Conservation (phyloP, 2,329 filamentous ascomycete species). For the Aspergillus transmontanensis region DNA sequence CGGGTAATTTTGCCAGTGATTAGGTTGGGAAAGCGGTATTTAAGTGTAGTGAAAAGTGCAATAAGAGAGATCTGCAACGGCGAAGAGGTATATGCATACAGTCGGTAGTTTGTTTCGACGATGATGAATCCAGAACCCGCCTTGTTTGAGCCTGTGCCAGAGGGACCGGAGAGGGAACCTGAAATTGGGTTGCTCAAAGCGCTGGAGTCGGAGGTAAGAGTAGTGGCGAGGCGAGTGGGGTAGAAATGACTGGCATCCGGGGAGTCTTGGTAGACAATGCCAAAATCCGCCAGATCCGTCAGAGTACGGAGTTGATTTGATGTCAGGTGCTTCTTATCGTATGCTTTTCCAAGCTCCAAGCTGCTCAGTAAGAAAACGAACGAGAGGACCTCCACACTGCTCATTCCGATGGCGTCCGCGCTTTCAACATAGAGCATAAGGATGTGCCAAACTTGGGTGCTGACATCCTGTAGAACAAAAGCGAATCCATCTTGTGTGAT, state of each 20-base stretch:
- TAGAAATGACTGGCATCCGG: constrained; percentile 64
- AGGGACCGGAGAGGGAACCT: constrained; percentile 57
- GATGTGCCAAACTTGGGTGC: constrained; percentile 95
- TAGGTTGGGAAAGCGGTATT: constrained; percentile 91
- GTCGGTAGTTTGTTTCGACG: constrained; percentile 94
- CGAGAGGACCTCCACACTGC: constrained; percentile 89
- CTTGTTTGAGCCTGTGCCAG: constrained; percentile 32
- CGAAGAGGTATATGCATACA: constrained; percentile 95
- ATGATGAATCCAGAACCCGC: constrained; percentile 75
- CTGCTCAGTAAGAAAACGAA: constrained; percentile 96
- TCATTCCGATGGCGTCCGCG: constrained; percentile 73
- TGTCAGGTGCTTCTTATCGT: constrained; percentile 82
- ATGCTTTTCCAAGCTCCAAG: constrained; percentile 86
- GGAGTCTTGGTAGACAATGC: constrained; percentile 73
- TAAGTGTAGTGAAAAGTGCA: constrained; percentile 82
- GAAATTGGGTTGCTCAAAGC: constrained; percentile 72
- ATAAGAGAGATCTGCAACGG: constrained; percentile 94
- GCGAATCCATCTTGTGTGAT: constrained; percentile 95
- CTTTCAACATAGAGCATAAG: constrained; percentile 91
- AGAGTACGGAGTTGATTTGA: constrained; percentile 84
- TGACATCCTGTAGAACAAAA: constrained; percentile 91
- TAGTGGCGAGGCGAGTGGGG: constrained; percentile 91
- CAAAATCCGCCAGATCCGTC: constrained; percentile 87
- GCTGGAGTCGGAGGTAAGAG: constrained; percentile 76
- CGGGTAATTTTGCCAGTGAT: constrained; percentile 90